Base-by-base conservation (phyloP, 2,329 filamentous ascomycete genomes). In the Pseudogymnoascus sp. region DNA sequence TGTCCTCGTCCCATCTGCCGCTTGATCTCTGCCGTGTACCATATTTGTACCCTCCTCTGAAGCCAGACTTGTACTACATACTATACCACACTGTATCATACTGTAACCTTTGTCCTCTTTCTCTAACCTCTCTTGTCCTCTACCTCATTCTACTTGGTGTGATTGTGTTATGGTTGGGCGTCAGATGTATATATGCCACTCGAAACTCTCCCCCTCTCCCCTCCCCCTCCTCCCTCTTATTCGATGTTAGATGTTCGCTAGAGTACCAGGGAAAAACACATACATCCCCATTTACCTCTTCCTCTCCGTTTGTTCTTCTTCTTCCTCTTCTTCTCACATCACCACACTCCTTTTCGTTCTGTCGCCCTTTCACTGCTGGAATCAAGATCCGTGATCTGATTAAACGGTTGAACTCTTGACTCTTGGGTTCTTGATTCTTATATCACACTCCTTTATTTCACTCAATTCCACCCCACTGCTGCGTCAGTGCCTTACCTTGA, bases 271-370 rank as follows among this genome's bases (percentile, higher is more conserved):
- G 46, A 31, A 31, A 53, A 31, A 11, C 46, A 11, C 46, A 10
- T 16, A 53, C 26, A 28, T 19, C 43, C 61, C 11, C 38, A n/a
- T 16, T 16, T 10, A 37, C 33, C 8, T 6, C 31, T 33, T 11
- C 14, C 37, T 24, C 40, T 28, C 35, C 63, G 43, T 59, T 22
- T 41, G 19, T 43, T 46, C 43, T 43, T 50, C 24, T 46, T 60
- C 43, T 35, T 38, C 31, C 38, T 22, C 40, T 31, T 35, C 59
- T 22, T 38, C 28, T 59, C 16, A 62, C 31, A 53, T 62, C 31
- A 43, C 40, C 59, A 63, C 61, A 43, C 41, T 60, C 61, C 65
- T 65, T 67, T 66, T 64, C 64, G 64, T 60, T 64, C 64, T 63
- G 63, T 56, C 63, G 59, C 64, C 46, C 63, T 59, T 50, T 62